Conservation (phyloP, 441 rosid genomes). For the Macaranga tanarius region DNA sequence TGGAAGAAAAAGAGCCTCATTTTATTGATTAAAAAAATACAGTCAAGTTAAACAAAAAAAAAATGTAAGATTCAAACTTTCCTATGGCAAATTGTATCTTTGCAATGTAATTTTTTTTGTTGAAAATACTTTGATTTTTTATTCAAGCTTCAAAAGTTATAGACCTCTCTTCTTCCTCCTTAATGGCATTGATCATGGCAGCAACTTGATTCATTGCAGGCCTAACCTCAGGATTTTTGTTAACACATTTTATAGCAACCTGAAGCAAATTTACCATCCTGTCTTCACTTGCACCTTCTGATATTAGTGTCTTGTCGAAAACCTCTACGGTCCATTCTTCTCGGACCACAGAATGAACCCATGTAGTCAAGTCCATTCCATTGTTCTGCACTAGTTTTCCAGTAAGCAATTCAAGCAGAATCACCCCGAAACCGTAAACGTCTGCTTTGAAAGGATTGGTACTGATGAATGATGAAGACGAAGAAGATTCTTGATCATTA, state of each 20-base stretch:
- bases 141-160: constrained; percentile 27
- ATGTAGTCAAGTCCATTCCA: constrained; percentile 46
- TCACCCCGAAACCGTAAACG: constrained; percentile 47
- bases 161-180: constrained; percentile 60
- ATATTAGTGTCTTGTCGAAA: constrained; percentile 45
- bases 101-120: too few relatives aligned
- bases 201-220: constrained; percentile 45
- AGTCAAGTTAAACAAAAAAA: not conserved
- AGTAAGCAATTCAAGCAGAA: constrained; percentile 54
- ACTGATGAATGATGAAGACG: constrained; percentile 3
- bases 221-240: constrained; percentile 33
- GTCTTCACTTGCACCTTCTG: constrained; percentile 55
- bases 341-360: constrained; percentile 53
- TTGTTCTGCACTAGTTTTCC: constrained; percentile 45
- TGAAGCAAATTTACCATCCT: constrained; percentile 60
- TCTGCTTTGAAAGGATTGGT: constrained; percentile 36
- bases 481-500: constrained; percentile 17
- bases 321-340: constrained; percentile 73
- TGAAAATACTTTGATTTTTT: too few relatives aligned
- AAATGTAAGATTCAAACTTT: too few relatives aligned
- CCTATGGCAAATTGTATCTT: too few relatives aligned
- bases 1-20: not conserved
- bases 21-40: not conserved
- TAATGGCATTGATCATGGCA: constrained; percentile 43
- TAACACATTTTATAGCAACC: constrained; percentile 57